A percentile compares a stretch with the other conserved stretches of the same genome.
phyloP scores from a whole-genome alignment of 495 filamentous ascomycete genomes.

The Penicillium argentinense region DNA sequence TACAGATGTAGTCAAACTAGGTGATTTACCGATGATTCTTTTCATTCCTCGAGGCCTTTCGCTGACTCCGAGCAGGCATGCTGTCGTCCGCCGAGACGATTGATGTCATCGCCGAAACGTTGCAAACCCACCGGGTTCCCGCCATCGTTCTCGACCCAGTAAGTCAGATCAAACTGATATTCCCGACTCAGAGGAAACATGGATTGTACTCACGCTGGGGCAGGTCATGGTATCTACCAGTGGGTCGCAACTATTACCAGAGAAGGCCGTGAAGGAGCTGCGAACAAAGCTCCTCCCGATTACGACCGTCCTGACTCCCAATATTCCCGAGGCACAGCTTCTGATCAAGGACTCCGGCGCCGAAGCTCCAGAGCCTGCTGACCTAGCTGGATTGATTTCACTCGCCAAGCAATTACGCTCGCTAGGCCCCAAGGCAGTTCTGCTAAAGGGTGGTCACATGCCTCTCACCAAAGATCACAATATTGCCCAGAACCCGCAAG shows the following conservation, averaged over 20 bases:
- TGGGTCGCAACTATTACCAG: slow-evolving; percentile 72
- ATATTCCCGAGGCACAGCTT: slow-evolving; percentile 82
- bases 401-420: slow-evolving; percentile 65
- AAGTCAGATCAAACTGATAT: slow-evolving; percentile 16
- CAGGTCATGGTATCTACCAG: slow-evolving; percentile 94
- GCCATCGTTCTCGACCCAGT: slow-evolving; percentile 82
- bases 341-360: slow-evolving; percentile 62
- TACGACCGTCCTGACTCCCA: slow-evolving; percentile 83
- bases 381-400: slow-evolving; percentile 58
- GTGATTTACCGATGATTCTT: slow-evolving; percentile 43
- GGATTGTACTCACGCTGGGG: slow-evolving; percentile 10
- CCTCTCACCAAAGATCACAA: slow-evolving; percentile 64
- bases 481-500: slow-evolving; percentile 51
- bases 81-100: slow-evolving; percentile 78
- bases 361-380: slow-evolving; percentile 47
- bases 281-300: slow-evolving; percentile 68
- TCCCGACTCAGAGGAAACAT: neutral
- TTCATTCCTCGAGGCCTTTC: neutral
- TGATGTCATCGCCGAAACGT: slow-evolving; percentile 66
- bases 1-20: slow-evolving; percentile 88
- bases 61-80: slow-evolving; percentile 64
- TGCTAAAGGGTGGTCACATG: slow-evolving; percentile 92
- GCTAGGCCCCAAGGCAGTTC: slow-evolving; percentile 74
- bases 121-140: slow-evolving; percentile 60
- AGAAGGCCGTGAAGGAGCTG: slow-evolving; percentile 63